Evolutionary conservation across 345 rosid species (phyloP), one percentile per base, ranked within the genome.

Genomic region (Hypericum perforatum): DNA sequence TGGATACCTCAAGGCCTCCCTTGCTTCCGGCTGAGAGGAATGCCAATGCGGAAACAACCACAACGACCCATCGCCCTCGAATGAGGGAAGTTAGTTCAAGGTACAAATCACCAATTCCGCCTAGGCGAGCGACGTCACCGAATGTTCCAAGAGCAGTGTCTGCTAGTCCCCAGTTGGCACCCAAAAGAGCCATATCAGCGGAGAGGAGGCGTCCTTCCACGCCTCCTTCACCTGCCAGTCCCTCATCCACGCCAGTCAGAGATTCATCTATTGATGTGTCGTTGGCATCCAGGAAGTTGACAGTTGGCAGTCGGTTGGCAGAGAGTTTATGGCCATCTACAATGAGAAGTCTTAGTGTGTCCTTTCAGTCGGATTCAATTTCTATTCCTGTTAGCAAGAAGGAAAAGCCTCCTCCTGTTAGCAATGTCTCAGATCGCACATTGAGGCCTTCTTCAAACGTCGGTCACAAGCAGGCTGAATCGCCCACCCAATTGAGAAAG

Each of bases 261-360:
- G 98, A 85, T 12, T 68, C 73, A 57, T 79, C 76, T 53, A 58
- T 74, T n/a, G 77, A 80, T 67, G 59, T 64, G 52, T 78, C 74
- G 16, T 57, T 73, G 48, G 61, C 80, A 44, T 70, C 86, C 58
- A 80, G 96, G 72, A 81, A 86, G 77, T 54, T 75, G 53, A 76
- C 78, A 53, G 62, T 69, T 11, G 84, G 67, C 9, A 43, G 86
- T 43, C 76, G 85, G 57, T 65, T 85, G 66, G 86, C 89, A 5
- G 98, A 92, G 70, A 70, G 94, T 64, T 75, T 92, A 75, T 92
- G 98, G 98, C 98, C 98, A 63, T 92, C 98, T 52, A 92, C 98
- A 9, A 92, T 92, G 96, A 77, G 98, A 74, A 92, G 95, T 73
- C 94, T 88, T 58, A 92, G 81, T 51, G 96, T 79, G 59, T 83